Base-by-base conservation (phyloP, 345 rosid genomes). In the Firmiana major region DNA sequence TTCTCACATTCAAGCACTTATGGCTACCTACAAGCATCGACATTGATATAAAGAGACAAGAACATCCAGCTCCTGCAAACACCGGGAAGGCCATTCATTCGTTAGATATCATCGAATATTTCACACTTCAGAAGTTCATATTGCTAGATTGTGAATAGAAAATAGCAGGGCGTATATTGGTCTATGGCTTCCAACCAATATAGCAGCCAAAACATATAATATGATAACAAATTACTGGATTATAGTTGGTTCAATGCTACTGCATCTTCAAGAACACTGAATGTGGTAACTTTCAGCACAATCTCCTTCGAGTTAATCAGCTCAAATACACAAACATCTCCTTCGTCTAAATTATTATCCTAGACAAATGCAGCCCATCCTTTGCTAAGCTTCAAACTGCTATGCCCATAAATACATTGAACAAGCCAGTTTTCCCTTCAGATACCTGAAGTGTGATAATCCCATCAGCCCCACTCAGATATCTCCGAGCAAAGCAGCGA, bases 321-420 rank as follows among this genome's bases (percentile, higher is more conserved):
- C 88, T 88, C 90, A 22, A 88, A 88, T 38, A 90, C 84, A 55
- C 92, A 90, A 36, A 86, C 89, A 69, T 90, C 91, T 7, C 91
- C 90, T 83, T 87, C 87, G 2, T 82, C 85, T 80, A 90, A 78
- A 58, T 84, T 86, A 75, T 90, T 87, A 34, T 81, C 90, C 88
- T 79, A 71, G 4, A 78, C 84, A 76, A 87, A 90, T 73, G 80
- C 90, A 9, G 82, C 77, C 91, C 93, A 88, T 72, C 93, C 93
- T 77, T 87, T 84, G 82, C 85, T 75, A 16, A 88, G 76, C 51
- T 84, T 84, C 76, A 84, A 83, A 42, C 70, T 55, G 7, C 88
- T 79, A 8, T 73, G 51, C 45, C 57, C 75, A 26, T 71, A 79
- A 22, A 81, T 66, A 78, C 89, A 88, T 38, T 87, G 80, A 22